Conservation (phyloP, 441 rosid genomes). For the Pelargonium australe region DNA sequence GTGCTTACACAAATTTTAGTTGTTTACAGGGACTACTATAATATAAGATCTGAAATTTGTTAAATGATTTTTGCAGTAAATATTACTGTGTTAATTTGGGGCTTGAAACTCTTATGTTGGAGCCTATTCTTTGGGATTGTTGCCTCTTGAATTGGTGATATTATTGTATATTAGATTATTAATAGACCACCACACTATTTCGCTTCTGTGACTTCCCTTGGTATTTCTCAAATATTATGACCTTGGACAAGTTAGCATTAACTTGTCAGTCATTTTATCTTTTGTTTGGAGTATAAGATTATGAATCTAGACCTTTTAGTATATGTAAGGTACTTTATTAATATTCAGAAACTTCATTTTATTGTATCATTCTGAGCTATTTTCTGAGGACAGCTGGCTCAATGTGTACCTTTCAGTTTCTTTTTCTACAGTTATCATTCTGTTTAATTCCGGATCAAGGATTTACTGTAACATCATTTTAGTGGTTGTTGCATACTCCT, state of each 20-base stretch:
- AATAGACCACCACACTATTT: not conserved
- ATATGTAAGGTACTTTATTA: not conserved
- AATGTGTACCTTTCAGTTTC: not conserved
- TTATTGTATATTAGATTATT: not conserved
- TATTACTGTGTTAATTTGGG: too few relatives aligned
- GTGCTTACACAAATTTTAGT: too few relatives aligned
- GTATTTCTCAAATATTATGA: not conserved
- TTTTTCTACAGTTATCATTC: not conserved
- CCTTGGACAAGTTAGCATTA: not conserved
- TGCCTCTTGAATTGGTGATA: not conserved
- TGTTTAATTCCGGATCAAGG: not conserved
- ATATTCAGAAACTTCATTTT: not conserved
- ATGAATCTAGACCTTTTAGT: not conserved
- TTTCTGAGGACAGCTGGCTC: not conserved
- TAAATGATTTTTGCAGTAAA: too few relatives aligned
- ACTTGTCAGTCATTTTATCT: slow-evolving; percentile 1
- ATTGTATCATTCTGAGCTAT: not conserved
- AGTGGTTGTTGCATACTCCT: not conserved
- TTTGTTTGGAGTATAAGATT: not conserved
- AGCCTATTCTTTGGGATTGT: too few relatives aligned
- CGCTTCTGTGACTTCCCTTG: not conserved
- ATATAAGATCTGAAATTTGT: too few relatives aligned
- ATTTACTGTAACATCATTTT: not conserved
- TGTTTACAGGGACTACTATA: too few relatives aligned
- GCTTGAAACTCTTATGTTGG: too few relatives aligned